phyloP scores from a whole-genome alignment of 2,329 filamentous ascomycete genomes.

The Cadophora sp. region DNA sequence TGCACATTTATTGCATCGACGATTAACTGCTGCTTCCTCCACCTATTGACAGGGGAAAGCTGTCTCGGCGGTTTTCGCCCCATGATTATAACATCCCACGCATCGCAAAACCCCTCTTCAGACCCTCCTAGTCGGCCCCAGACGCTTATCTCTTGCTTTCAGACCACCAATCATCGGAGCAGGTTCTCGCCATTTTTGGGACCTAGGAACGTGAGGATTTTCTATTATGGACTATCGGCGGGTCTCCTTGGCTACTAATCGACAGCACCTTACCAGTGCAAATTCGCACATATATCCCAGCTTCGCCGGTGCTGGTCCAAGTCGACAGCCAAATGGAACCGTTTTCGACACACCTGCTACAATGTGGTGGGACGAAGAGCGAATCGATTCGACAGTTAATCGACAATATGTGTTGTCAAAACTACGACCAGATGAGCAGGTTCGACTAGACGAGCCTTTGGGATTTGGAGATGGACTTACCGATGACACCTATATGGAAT shows the following conservation, averaged over 20 bases:
- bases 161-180: conserved; percentile 31
- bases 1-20: conserved; percentile 20
- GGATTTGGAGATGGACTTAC: conserved; percentile 71
- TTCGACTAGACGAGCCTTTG: conserved; percentile 66
- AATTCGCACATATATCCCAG: conserved; percentile 43
- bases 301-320: conserved; percentile 37
- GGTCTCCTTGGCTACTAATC: conserved; percentile 37
- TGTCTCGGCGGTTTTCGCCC: conserved; percentile 13
- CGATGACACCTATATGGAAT: conserved; percentile 79
- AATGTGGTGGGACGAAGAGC: conserved; percentile 75
- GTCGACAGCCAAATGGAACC: conserved; percentile 39
- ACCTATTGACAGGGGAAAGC: conserved; percentile 14
- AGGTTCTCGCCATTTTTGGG: conserved; percentile 17
- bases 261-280: conserved; percentile 30
- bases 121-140: conserved; percentile 17
- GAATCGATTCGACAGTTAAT: conserved; percentile 73
- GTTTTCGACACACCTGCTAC: conserved; percentile 35
- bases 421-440: conserved; percentile 66
- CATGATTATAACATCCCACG: conserved; percentile 34
- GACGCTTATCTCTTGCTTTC: conserved; percentile 36
- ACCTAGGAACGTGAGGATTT: conserved; percentile 20
- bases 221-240: conserved; percentile 42
- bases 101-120: conserved; percentile 27
- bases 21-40: conserved; percentile 10
- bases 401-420: conserved; percentile 70